Percentiles rank a stretch among this genome's conserved stretches.
Evolutionary conservation across 345 rosid species (phyloP).

Genomic region (Rhizophora apiculata): DNA sequence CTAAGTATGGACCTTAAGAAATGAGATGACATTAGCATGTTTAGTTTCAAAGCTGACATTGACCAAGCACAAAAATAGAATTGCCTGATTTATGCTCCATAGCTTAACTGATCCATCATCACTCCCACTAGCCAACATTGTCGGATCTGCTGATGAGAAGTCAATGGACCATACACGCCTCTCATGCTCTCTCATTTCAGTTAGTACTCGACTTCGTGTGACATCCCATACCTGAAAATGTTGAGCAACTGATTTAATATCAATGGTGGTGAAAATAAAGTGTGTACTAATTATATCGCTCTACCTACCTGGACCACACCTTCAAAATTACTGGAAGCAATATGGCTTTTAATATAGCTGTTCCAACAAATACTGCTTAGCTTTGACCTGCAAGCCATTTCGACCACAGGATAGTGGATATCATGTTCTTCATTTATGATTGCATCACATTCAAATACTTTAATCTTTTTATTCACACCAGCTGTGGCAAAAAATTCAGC

Average conservation of each 20-base stretch:
- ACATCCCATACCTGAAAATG: slow-evolving; percentile 83
- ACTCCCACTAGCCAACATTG: slow-evolving; percentile 90
- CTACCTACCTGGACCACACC: slow-evolving; percentile 86
- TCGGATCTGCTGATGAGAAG: slow-evolving; percentile 83
- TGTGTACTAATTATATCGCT: not conserved
- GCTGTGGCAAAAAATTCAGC: slow-evolving; percentile 92
- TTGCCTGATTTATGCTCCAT: slow-evolving; percentile 99
- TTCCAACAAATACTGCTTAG: slow-evolving; percentile 92
- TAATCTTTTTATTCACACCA: slow-evolving; percentile 93
- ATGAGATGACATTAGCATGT: slow-evolving; percentile 50
- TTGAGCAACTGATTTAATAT: slow-evolving; percentile 14
- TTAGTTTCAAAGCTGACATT: slow-evolving; percentile 86
- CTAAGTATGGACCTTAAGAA: slow-evolving; percentile 23
- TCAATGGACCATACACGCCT: slow-evolving; percentile 95
- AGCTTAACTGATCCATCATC: slow-evolving; percentile 95
- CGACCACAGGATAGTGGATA: slow-evolving; percentile 91
- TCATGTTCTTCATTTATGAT: slow-evolving; percentile 62
- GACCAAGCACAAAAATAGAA: slow-evolving; percentile 72
- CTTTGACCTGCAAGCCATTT: slow-evolving; percentile 77
- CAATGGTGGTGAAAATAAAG: not conserved
- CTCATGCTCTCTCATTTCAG: slow-evolving; percentile 87
- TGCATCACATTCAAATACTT: slow-evolving; percentile 79
- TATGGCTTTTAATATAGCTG: slow-evolving; percentile 82
- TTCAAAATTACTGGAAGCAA: slow-evolving; percentile 97
- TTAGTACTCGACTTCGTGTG: slow-evolving; percentile 67